Conservation (phyloP, 1,284 basidiomycete genomes). For the Microbotryum intermedium region DNA sequence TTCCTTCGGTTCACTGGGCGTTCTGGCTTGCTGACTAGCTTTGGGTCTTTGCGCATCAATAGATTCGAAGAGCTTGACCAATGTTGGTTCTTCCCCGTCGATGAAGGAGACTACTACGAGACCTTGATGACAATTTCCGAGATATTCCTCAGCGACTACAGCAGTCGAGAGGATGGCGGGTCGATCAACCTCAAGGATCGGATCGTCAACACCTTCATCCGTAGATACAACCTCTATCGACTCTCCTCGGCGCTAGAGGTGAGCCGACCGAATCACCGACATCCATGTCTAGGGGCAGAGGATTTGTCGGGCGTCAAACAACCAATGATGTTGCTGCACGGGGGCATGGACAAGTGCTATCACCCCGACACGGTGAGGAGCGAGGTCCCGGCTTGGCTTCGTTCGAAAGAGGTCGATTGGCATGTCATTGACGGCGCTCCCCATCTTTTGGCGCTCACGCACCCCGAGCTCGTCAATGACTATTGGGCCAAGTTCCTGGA, state of each 20-base stretch:
- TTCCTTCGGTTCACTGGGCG: neutral
- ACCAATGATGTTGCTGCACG: neutral
- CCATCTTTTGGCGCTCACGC: slow-evolving; percentile 12
- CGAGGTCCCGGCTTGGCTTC: neutral
- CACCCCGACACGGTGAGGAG: slow-evolving; percentile 1
- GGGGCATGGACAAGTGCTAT: slow-evolving; percentile 8
- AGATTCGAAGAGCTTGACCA: neutral
- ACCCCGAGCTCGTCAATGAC: slow-evolving; percentile 3
- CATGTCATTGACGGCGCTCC: slow-evolving; percentile 6
- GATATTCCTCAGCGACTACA: neutral
- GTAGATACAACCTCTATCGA: neutral
- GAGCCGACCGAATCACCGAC: neutral
- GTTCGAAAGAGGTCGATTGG: slow-evolving; percentile 7
- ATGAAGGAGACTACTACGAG: slow-evolving; percentile 5
- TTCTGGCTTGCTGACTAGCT: neutral
- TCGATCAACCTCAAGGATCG: neutral
- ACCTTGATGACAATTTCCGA: slow-evolving; percentile 7
- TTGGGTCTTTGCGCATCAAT: neutral
- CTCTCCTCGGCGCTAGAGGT: neutral
- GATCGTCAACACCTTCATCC: neutral
- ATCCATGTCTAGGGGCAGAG: neutral
- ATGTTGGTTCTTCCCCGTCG: neutral
- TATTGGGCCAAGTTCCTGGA: slow-evolving; percentile 5
- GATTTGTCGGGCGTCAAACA: too few species aligned
- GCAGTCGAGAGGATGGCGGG: neutral